These are phyloP conservation scores for Sporothrix protearum DNA, from an alignment of 2,329 filamentous ascomycete genomes.

Conservation along the genomic window DNA sequence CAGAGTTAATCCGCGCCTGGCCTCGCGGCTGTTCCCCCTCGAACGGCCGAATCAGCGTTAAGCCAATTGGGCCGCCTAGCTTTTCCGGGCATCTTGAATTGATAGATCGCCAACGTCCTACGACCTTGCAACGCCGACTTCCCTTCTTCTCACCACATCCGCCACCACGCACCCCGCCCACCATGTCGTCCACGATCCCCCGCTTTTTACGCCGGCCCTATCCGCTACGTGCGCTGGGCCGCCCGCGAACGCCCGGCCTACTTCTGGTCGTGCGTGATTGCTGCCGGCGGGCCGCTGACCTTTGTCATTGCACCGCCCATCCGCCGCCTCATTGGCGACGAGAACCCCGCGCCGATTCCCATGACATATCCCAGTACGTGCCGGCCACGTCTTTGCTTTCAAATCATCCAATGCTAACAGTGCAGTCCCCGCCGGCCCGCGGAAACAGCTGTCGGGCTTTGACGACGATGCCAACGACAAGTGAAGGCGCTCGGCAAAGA, in stretches of 20 bases:
- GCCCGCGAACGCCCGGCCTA: constrained; percentile 83
- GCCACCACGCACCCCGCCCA: background rate
- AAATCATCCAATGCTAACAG: background rate
- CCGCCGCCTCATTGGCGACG: constrained; percentile 68
- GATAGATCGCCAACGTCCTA: constrained; percentile 6
- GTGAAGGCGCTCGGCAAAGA: constrained; percentile 2
- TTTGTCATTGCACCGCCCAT: constrained; percentile 71
- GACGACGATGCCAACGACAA: constrained; percentile 47
- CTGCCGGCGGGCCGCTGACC: constrained; percentile 65
- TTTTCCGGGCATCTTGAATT: constrained; percentile 7
- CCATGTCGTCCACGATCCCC: constrained; percentile 62
- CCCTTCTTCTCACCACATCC: background rate
- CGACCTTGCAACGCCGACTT: background rate
- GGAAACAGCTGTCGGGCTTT: constrained; percentile 59
- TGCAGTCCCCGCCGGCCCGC: constrained; percentile 42
- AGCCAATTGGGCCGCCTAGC: constrained; percentile 17
- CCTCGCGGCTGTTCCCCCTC: background rate
- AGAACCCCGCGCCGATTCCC: constrained; percentile 68
- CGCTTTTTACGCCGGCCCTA: constrained; percentile 82
- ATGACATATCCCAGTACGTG: constrained; percentile 88
- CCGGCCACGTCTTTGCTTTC: no score
- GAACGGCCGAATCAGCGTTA: constrained; percentile 18
- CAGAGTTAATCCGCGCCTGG: constrained; percentile 14
- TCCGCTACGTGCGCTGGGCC: constrained; percentile 85
- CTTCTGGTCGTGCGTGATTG: constrained; percentile 81